phyloP scores from a whole-genome alignment of 2,329 filamentous ascomycete genomes.

The Exophiala oligosperma region DNA sequence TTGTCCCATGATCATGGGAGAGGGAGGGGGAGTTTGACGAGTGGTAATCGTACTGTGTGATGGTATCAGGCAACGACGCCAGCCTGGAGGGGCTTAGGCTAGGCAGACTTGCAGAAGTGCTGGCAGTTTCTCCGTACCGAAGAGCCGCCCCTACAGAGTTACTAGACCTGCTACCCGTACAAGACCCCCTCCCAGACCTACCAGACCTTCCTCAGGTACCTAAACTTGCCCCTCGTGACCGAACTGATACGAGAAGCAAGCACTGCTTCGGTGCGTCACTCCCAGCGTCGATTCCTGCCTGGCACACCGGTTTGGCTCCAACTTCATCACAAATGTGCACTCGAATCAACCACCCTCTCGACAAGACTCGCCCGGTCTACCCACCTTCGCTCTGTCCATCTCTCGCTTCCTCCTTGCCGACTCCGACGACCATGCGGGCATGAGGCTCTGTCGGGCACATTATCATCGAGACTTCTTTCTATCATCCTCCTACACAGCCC shows the following conservation, averaged over 20 bases:
- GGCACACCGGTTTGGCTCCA: not conserved
- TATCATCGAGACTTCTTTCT: not conserved
- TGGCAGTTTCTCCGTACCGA: not conserved
- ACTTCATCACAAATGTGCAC: not conserved
- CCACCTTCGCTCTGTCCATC: not conserved
- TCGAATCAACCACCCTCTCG: not conserved
- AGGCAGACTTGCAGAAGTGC: not conserved
- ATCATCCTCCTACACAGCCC: not conserved
- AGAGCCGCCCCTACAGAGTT: no score
- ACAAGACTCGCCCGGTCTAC: not conserved
- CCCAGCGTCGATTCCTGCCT: not conserved
- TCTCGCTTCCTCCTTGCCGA: not conserved
- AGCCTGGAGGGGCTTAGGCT: not conserved
- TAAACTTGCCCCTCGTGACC: not conserved
- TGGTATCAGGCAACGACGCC: not conserved
- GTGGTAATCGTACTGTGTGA: not conserved
- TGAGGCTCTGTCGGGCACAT: slow-evolving; percentile 1
- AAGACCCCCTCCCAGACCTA: no score
- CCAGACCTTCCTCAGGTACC: no score
- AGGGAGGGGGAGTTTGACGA: no score
- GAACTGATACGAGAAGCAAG: no score
- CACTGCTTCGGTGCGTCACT: no score
- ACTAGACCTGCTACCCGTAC: no score
- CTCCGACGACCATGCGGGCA: not conserved
- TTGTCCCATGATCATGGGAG: no score